Percentiles rank a stretch among this genome's conserved stretches.
These are phyloP conservation scores for Phaeotremella skinneri DNA, from an alignment of 768 basidiomycete genomes.

Conservation along the genomic window DNA sequence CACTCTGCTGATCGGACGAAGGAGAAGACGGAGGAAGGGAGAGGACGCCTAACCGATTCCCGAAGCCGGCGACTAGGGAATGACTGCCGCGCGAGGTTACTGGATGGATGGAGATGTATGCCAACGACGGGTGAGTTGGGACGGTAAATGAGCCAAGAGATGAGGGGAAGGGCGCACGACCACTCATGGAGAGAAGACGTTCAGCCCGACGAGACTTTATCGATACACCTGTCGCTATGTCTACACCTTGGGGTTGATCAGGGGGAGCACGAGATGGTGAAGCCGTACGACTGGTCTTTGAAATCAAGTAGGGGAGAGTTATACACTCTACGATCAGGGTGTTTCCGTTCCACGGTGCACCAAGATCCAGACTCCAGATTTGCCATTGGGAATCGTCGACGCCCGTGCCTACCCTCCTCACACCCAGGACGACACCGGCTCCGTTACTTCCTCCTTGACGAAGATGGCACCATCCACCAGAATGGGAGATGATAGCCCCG, in stretches of 20 bases:
- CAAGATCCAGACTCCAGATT: slow-evolving; percentile 30
- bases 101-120: slow-evolving; percentile 30
- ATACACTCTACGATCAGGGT: slow-evolving; percentile 20
- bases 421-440: slow-evolving; percentile 17
- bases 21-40: neutral
- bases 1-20: neutral
- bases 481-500: slow-evolving; percentile 2
- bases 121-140: slow-evolving; percentile 19
- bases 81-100: slow-evolving; percentile 2
- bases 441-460: neutral
- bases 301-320: slow-evolving; percentile 9
- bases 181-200: slow-evolving; percentile 20
- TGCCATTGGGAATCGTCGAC: slow-evolving; percentile 37
- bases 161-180: slow-evolving; percentile 17
- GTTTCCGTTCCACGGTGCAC: slow-evolving; percentile 30
- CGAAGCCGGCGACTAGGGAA: slow-evolving; percentile 31
- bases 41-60: slow-evolving; percentile 33
- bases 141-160: slow-evolving; percentile 9
- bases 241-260: too few relatives aligned
- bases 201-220: slow-evolving; percentile 24
- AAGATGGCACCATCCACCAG: slow-evolving; percentile 6
- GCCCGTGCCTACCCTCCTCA: slow-evolving; percentile 16
- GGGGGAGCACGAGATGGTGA: neutral
- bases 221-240: slow-evolving; percentile 15
- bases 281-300: slow-evolving; percentile 5